Conservation (phyloP, 176 grass and related monocot species). For the Pontederia paniculata region DNA sequence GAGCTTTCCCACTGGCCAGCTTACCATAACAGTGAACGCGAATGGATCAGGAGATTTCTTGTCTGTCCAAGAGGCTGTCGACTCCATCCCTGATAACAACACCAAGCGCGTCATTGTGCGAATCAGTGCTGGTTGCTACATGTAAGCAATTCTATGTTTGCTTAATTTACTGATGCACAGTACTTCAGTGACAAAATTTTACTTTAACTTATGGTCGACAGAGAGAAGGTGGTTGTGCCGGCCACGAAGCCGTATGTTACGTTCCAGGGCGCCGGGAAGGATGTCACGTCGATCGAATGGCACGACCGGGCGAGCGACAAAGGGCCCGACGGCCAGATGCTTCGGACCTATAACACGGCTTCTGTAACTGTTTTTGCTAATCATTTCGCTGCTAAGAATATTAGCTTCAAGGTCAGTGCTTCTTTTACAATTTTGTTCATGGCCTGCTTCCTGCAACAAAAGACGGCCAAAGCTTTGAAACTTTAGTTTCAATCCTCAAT, state of each 20-base stretch:
- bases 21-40: constrained; percentile 62
- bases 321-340: constrained; percentile 69
- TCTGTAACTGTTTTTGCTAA: constrained; percentile 82
- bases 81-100: constrained; percentile 77
- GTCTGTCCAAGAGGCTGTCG: constrained; percentile 73
- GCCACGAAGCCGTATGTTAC: constrained; percentile 74
- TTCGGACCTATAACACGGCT: constrained; percentile 78
- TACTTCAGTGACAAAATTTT: no score
- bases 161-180: no score
- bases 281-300: constrained; percentile 78
- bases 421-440: background rate
- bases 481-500: no score
- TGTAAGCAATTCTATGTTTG: constrained; percentile 22
- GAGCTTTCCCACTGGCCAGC: constrained; percentile 40
- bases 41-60: constrained; percentile 69
- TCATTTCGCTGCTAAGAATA: constrained; percentile 95
- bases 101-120: constrained; percentile 47
- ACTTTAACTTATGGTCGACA: constrained; percentile 7
- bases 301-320: constrained; percentile 72
- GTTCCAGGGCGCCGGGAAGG: constrained; percentile 68
- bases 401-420: constrained; percentile 82
- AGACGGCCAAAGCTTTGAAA: no score
- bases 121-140: constrained; percentile 78
- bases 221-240: constrained; percentile 90
- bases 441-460: no score